Base-by-base conservation (phyloP, 495 filamentous ascomycete genomes). In the Hypoxylon crocopeplum region DNA sequence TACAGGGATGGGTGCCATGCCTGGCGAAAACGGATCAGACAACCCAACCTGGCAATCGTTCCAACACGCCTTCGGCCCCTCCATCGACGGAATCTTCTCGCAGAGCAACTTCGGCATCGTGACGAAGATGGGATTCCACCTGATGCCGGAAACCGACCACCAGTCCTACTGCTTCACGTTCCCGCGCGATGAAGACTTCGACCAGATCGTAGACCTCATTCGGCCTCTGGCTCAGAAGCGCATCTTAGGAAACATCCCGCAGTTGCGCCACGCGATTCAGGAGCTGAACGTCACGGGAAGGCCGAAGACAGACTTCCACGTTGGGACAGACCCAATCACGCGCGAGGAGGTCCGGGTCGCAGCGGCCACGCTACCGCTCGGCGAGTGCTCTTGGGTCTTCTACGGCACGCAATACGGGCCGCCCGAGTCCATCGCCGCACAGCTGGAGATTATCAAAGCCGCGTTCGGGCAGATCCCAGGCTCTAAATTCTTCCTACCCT, bases 61-160 rank as follows among this genome's bases (percentile, higher is more conserved):
- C 55, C 74, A 77, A 3, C 77, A 82, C 41, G 81, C 78, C 3
- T 86, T 82, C 59, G 84, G 84, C 1, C 84, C 84, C 2, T 74
- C 77, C 29, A 71, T 73, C 21, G 82, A 86, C 60, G 82, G 82
- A 21, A 75, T 86, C 46, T 87, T 87, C 68, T 73, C 76, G 0
- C 84, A 87, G 62, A 76, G 69, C 59, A 83, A 79, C 60, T 75
- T 81, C 38, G 84, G 82, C 16, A 85, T 87, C 40, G 81, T 86
- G 1, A 78, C 74, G 1, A 84, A 86, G 68, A 81, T 87, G 77
- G 82, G 83, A 7, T 72, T 86, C 42, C 69, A 74, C 30, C 56
- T 77, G 15, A 82, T 84, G 81, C 82, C 81, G 2, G 78, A 80
- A 15, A 73, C 73, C 0, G 75, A 68, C 0, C 75, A 82, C 59